Percentiles rank a stretch among this genome's conserved stretches.
phyloP scores from a whole-genome alignment of 2,329 filamentous ascomycete genomes.

The Fusarium coicis region DNA sequence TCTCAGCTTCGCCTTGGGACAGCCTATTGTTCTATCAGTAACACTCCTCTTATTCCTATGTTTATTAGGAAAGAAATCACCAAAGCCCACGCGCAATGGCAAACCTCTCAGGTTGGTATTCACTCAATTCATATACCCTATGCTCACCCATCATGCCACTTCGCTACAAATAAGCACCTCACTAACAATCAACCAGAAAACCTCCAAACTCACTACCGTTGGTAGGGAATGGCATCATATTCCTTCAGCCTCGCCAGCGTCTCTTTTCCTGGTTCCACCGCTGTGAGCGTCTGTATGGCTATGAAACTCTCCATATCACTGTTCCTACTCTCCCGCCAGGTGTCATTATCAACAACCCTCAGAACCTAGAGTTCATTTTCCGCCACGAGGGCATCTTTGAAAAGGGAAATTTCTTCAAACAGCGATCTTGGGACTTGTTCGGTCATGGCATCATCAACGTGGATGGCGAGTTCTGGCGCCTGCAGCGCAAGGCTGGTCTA shows the following conservation, averaged over 20 bases:
- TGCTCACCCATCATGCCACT: neutral
- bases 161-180: neutral
- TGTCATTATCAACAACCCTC: constrained; percentile 70
- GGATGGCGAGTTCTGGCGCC: constrained; percentile 71
- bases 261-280: constrained; percentile 72
- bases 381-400: constrained; percentile 69
- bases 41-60: neutral
- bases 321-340: constrained; percentile 72
- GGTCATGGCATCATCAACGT: constrained; percentile 75
- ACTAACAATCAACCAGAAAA: constrained; percentile 47
- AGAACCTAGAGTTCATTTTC: constrained; percentile 71
- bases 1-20: constrained; percentile 13
- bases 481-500: constrained; percentile 70
- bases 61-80: constrained; percentile 2
- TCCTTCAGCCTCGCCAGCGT: constrained; percentile 68
- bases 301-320: constrained; percentile 70
- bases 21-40: neutral
- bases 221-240: constrained; percentile 69
- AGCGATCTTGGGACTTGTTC: constrained; percentile 70
- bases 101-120: constrained; percentile 23
- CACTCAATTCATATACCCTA: neutral
- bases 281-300: constrained; percentile 66
- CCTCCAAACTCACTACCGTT: constrained; percentile 65
- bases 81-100: constrained; percentile 36
- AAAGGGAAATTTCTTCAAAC: constrained; percentile 71